Conservation (phyloP, 352 stramenopile species). For the Phytophthora palmivora region DNA sequence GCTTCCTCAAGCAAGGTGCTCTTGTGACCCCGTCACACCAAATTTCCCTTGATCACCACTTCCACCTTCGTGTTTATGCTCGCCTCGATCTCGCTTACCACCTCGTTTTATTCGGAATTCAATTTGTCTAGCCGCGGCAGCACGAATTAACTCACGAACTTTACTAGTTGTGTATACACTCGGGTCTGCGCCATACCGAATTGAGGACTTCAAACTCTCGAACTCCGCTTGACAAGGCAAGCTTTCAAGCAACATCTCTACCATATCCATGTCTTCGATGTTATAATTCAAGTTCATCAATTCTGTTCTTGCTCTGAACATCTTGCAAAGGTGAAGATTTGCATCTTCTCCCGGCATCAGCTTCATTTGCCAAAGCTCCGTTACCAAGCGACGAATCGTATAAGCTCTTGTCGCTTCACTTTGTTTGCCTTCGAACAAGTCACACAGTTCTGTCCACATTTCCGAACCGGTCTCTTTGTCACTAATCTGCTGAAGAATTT, state of each 20-base stretch:
- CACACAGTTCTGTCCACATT: conserved; percentile 10
- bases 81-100: no score
- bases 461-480: conserved; percentile 22
- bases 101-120: no score
- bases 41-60: no score
- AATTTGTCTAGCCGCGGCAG: no score
- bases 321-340: conserved; percentile 2
- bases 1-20: no score
- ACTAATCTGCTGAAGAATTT: conserved; percentile 13
- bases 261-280: not conserved
- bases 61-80: no score
- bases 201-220: not conserved
- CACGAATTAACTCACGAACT: no score
- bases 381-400: not conserved
- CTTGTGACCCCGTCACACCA: no score
- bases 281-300: not conserved
- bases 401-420: no score
- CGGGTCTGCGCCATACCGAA: not conserved
- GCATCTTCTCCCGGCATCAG: not conserved
- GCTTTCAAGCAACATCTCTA: no score
- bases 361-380: conserved; percentile 1
- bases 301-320: conserved; percentile 1
- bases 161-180: not conserved
- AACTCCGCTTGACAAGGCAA: not conserved
- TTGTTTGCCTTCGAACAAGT: conserved; percentile 7